Base-by-base conservation (phyloP, 441 rosid species). In the Biscutella auriculata region DNA sequence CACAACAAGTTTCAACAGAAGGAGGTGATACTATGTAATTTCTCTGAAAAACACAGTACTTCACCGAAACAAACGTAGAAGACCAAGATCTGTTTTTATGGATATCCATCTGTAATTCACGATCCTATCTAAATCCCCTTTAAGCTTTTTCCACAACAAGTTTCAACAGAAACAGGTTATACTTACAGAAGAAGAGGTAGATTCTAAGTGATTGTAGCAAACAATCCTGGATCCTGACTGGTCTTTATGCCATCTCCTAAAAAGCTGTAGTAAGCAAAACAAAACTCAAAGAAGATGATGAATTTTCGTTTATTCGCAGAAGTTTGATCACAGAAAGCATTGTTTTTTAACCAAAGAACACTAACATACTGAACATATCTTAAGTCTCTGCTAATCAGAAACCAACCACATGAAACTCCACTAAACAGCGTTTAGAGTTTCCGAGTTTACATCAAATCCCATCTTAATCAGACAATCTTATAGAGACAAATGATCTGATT, bases 331-430 rank as follows among this genome's bases (percentile, higher is more conserved):
- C 48, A 47, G 23, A 63, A 16, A 26, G 8, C 30, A 47, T 26
- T 29, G 39, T 46, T 53, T 37, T 21, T n/a, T n/a, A n/a, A 29
- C 57, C 50, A 56, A 30, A 54, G 9, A 44, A 28, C 35, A 53
- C 29, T 44, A 59, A 37, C 66, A 60, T 46, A 67, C 66, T 53
- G 46, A 53, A 53, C 66, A 60, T 53, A 52, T 27, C 34, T 35
- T 5, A 45, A 41, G 53, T 42, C 63, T 55, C 67, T 55, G 72
- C 67, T 68, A 62, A 62, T 68, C 67, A 68, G 63, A 68, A 55
- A 68, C 59, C 49, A 68, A 68, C 67, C 72, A 40, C 59, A 39
- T 37, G 53, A 68, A 62, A 62, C 72, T 68, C 23, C 28, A 62
- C 58, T 48, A 39, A 14, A 67, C 66, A 60, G 40, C 29, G 9